Evolutionary conservation across 768 basidiomycete genomes (phyloP).

Genomic region (Phaffia australis): DNA sequence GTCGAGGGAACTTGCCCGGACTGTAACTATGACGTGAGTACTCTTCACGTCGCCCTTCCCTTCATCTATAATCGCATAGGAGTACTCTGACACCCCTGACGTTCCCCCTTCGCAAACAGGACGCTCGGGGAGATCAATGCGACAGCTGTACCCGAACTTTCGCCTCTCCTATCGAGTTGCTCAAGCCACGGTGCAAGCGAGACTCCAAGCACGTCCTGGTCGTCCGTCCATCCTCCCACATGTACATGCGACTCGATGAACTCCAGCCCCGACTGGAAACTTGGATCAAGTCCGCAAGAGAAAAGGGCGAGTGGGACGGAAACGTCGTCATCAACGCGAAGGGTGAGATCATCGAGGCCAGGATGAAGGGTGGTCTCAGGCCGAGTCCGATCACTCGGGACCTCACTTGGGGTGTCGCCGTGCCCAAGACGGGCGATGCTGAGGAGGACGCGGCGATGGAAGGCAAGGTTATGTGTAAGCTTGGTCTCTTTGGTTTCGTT

Average conservation of each 20-base stretch:
- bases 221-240: constrained; percentile 69
- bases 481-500: not conserved
- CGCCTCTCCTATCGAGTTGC: constrained; percentile 73
- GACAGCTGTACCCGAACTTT: constrained; percentile 85
- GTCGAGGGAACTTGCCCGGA: constrained; percentile 97
- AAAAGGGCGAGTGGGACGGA: constrained; percentile 78
- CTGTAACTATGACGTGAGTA: constrained; percentile 66
- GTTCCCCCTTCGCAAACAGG: constrained; percentile 43
- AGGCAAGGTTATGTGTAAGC: constrained; percentile 89
- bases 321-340: constrained; percentile 83
- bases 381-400: constrained; percentile 90
- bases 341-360: constrained; percentile 77
- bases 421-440: constrained; percentile 55
- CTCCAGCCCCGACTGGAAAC: constrained; percentile 73
- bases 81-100: not conserved
- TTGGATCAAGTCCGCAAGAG: constrained; percentile 73
- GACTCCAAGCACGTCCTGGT: constrained; percentile 67
- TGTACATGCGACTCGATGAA: constrained; percentile 76
- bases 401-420: constrained; percentile 89
- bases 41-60: not conserved
- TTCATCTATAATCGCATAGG: not conserved
- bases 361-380: constrained; percentile 68
- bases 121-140: constrained; percentile 97
- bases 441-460: constrained; percentile 75
- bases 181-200: constrained; percentile 88